Evolutionary conservation across 345 rosid genomes (phyloP).

Genomic region (Dipteronia dyeriana): DNA sequence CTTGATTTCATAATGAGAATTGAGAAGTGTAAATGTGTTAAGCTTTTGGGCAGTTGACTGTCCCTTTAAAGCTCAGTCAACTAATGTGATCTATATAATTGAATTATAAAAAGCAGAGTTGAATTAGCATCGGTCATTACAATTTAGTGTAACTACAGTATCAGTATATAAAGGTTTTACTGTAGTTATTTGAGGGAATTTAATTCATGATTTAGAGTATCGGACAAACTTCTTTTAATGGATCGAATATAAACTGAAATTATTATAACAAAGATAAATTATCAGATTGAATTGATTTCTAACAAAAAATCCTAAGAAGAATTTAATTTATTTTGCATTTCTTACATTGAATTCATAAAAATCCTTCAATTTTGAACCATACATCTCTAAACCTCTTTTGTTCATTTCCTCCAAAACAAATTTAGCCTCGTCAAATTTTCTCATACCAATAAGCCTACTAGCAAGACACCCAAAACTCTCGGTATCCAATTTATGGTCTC

Average conservation of each 20-base stretch:
- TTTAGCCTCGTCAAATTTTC: conserved; percentile 46
- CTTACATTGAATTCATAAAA: conserved; percentile 16
- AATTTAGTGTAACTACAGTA: no score
- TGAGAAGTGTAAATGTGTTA: not conserved
- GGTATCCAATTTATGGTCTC: conserved; percentile 45
- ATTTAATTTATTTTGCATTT: not conserved
- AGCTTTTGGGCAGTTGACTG: not conserved
- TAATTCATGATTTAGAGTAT: no score
- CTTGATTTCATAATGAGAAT: not conserved
- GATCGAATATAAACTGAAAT: not conserved
- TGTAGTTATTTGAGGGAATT: no score
- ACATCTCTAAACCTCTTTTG: conserved; percentile 39
- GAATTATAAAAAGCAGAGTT: no score
- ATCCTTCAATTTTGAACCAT: conserved; percentile 35
- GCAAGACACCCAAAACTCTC: conserved; percentile 62
- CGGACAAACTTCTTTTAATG: no score
- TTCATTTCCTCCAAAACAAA: conserved; percentile 55
- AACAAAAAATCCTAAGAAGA: not conserved
- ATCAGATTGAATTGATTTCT: not conserved
- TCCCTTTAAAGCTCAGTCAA: not conserved
- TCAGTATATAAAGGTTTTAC: no score
- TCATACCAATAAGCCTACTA: conserved; percentile 38
- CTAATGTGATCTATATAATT: not conserved
- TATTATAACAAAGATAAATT: not conserved
- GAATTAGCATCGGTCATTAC: not conserved